phyloP scores from a whole-genome alignment of 1,284 basidiomycete species.

The Rhodotorula sp. region DNA sequence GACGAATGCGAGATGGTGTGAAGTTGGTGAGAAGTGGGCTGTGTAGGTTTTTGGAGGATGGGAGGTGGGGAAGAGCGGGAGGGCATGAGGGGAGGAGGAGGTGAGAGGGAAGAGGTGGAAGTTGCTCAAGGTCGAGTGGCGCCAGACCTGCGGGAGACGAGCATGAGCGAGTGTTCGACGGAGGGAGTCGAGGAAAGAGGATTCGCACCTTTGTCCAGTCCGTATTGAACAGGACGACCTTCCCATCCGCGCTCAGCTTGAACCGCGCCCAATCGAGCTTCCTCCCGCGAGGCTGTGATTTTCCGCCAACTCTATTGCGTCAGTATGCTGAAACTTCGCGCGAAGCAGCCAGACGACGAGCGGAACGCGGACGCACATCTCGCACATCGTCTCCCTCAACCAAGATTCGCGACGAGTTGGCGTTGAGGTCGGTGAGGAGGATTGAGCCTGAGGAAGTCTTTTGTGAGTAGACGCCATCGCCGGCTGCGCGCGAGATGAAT shows the following conservation, averaged over 20 bases:
- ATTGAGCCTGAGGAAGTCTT: conserved; percentile 61
- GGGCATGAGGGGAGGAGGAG: conserved; percentile 60
- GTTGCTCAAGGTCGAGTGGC: conserved; percentile 81
- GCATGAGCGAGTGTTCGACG: neutral
- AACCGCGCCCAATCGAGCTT: conserved; percentile 60
- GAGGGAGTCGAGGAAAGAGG: too few species aligned
- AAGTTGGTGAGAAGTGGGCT: conserved; percentile 80
- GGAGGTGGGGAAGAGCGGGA: conserved; percentile 55
- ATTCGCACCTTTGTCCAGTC: conserved; percentile 64
- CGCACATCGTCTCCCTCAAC: conserved; percentile 61
- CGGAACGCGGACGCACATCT: conserved; percentile 61
- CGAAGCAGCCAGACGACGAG: too few species aligned
- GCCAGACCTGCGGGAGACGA: conserved; percentile 69
- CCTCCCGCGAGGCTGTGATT: neutral
- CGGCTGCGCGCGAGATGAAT: conserved; percentile 58
- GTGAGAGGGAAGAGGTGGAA: conserved; percentile 74
- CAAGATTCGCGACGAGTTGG: conserved; percentile 65
- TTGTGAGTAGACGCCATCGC: conserved; percentile 83
- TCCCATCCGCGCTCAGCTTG: conserved; percentile 82
- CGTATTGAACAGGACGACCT: conserved; percentile 75
- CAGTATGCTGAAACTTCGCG: too few species aligned
- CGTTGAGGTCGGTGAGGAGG: conserved; percentile 72
- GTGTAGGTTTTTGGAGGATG: conserved; percentile 68
- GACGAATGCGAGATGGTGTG: conserved; percentile 77
- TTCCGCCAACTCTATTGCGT: too few species aligned